Conservation (phyloP, 768 basidiomycete genomes). For the Mycena floridula region DNA sequence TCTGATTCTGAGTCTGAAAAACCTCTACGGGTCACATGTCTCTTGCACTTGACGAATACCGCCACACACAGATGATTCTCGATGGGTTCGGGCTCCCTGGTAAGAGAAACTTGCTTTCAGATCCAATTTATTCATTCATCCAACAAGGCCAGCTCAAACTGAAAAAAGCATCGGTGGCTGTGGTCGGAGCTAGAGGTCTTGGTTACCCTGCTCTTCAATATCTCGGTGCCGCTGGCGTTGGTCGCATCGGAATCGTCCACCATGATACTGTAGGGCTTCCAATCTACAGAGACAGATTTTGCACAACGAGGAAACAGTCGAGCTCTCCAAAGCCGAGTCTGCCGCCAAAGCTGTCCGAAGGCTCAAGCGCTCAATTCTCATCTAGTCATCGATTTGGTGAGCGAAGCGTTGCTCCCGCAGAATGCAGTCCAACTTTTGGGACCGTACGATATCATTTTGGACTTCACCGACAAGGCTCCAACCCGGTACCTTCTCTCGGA, state of each 20-base stretch:
- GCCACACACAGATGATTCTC: slow-evolving; percentile 94
- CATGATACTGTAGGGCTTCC: slow-evolving; percentile 84
- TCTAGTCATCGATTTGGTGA: slow-evolving; percentile 51
- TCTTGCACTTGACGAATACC: slow-evolving; percentile 58
- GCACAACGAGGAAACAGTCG: slow-evolving; percentile 70
- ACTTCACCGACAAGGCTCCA: slow-evolving; percentile 92
- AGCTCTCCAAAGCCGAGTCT: slow-evolving; percentile 75
- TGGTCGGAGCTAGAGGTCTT: slow-evolving; percentile 92
- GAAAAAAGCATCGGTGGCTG: slow-evolving; percentile 66
- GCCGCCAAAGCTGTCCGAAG: slow-evolving; percentile 68
- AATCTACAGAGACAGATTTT: slow-evolving; percentile 94
- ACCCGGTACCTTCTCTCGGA: slow-evolving; percentile 94
- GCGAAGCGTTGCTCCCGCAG: slow-evolving; percentile 43
- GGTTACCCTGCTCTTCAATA: slow-evolving; percentile 96
- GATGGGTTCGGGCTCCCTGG: slow-evolving; percentile 84
- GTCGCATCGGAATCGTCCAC: slow-evolving; percentile 85
- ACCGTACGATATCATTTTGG: slow-evolving; percentile 73
- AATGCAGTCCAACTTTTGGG: slow-evolving; percentile 62
- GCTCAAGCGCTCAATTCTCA: slow-evolving; percentile 72
- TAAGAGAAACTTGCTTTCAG: slow-evolving; percentile 16
- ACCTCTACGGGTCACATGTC: too few relatives aligned
- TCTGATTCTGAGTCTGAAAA: too few relatives aligned
- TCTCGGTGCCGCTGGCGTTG: slow-evolving; percentile 87
- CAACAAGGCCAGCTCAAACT: slow-evolving; percentile 77
- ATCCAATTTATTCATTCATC: background rate